Base-by-base conservation (phyloP, 164 flowering plant species). In the Vitis rotundifolia region DNA sequence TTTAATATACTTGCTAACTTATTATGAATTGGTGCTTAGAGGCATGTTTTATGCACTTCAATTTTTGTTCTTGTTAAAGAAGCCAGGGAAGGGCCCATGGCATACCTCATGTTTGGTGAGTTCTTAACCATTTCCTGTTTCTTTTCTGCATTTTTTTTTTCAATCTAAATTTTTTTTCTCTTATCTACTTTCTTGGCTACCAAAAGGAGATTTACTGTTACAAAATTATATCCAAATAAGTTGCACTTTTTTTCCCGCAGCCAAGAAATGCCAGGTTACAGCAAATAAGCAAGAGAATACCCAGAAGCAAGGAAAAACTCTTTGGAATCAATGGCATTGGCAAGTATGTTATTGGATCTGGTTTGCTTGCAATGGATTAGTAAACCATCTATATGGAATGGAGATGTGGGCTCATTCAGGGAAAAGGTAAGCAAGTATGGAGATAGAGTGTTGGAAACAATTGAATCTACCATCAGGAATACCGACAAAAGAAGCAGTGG, bases 271-370 rank as follows among this genome's bases (percentile, higher is more conserved):
- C 86, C 10, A 79, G 85, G 2, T 63, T 95, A 77, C 88, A 87
- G 77, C 77, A 76, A 29, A 83, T 93, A 37, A 84, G 97, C 82
- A 80, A 77, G 75, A 82, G 75, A 71, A 47, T 90, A 62, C 98
- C 99, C 48, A 81, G 97, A 78, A 86, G 88, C 67, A 87, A 81
- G 79, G 88, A 88, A 70, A 94, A 91, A 73, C 92, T 95, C 68
- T 89, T 87, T 28, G 97, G 91, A 66, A 82, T 92, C 68, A 84
- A 73, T 75, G 98, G 98, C 82, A 85, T 94, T 31, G 87, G 95
- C 74, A 87, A 88, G 97, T 94, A 90, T 86, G 98, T 78, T 59
- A 22, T 61, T 11, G 19, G 49, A 6, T 44, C 29, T 14, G 9
- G 62, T 56, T 69, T 37, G 22, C 52, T 47, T 37, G 1, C 56